Percentiles rank a stretch among this genome's conserved stretches.
Conservation (phyloP, 2,329 filamentous ascomycete genomes). For the Botryotinia convoluta region DNA sequence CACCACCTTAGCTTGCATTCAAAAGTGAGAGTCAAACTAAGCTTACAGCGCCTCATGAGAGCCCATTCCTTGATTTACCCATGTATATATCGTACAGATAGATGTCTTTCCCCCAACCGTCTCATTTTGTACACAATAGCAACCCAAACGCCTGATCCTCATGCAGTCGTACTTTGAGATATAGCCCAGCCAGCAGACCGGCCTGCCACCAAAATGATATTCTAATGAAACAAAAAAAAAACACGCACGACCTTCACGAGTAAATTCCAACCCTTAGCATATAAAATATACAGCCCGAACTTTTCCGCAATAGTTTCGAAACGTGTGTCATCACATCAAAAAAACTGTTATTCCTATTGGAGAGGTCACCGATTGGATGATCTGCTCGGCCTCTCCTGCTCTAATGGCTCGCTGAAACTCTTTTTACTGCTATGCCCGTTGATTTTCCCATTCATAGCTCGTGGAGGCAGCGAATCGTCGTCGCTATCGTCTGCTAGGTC, state of each 20-base stretch:
- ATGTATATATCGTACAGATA: constrained; percentile 25
- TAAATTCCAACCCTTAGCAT: constrained; percentile 9
- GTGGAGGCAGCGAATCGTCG: constrained; percentile 41
- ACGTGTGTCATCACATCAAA: constrained; percentile 13
- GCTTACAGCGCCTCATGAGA: not conserved
- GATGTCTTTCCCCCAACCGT: constrained; percentile 10
- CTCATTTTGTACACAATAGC: constrained; percentile 21
- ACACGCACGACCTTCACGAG: constrained; percentile 9
- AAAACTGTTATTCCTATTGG: constrained; percentile 9
- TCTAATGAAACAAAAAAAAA: constrained; percentile 12
- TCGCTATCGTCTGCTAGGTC: constrained; percentile 78
- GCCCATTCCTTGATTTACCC: constrained; percentile 16
- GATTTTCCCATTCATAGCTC: constrained; percentile 32
- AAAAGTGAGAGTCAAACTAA: constrained; percentile 15
- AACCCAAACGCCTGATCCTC: constrained; percentile 22
- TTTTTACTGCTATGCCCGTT: constrained; percentile 34
- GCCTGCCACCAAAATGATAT: constrained; percentile 21
- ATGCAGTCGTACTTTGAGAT: constrained; percentile 21
- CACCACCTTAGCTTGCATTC: not conserved
- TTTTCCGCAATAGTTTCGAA: constrained; percentile 5
- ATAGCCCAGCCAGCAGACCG: constrained; percentile 19
- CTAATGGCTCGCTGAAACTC: constrained; percentile 34
- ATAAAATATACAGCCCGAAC: constrained; percentile 15
- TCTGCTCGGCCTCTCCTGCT: constrained; percentile 27
- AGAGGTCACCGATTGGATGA: constrained; percentile 31